Percentiles rank a stretch among this genome's conserved stretches.
Evolutionary conservation across 2,329 filamentous ascomycete species (phyloP).

Genomic region (Ceratocystis albifundus): DNA sequence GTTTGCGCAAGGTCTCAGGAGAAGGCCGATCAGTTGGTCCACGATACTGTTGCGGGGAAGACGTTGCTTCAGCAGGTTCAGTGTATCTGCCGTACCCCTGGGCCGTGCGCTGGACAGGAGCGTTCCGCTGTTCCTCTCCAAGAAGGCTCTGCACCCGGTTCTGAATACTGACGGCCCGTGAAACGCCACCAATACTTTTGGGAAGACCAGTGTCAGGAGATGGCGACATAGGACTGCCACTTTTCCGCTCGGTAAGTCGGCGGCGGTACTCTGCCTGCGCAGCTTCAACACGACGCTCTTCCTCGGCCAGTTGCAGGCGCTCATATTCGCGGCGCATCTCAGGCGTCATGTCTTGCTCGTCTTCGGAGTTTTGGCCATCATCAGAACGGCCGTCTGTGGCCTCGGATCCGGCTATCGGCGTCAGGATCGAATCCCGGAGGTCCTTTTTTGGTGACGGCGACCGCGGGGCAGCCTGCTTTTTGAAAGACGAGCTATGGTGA

Average conservation of each 20-base stretch:
- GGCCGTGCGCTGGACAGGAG: conserved; percentile 55
- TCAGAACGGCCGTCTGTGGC: conserved; percentile 50
- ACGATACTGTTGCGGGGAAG: neutral
- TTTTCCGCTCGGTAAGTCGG: conserved; percentile 50
- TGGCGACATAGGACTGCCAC: conserved; percentile 29
- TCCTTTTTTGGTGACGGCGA: conserved; percentile 42
- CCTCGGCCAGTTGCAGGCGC: conserved; percentile 64
- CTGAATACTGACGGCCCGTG: conserved; percentile 74
- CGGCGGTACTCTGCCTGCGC: conserved; percentile 81
- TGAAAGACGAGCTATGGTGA: conserved; percentile 25
- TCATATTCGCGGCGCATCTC: conserved; percentile 88
- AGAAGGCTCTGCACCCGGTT: conserved; percentile 79
- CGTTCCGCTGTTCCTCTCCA: conserved; percentile 57
- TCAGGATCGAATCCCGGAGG: conserved; percentile 42
- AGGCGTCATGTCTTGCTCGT: conserved; percentile 60
- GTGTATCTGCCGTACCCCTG: conserved; percentile 86
- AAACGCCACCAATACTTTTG: conserved; percentile 47
- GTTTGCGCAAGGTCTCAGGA: conserved; percentile 19
- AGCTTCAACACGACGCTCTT: conserved; percentile 79
- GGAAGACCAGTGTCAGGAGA: conserved; percentile 35
- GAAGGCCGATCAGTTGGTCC: neutral
- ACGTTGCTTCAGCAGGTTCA: conserved; percentile 32
- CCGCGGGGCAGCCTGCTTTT: conserved; percentile 29
- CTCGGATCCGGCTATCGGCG: conserved; percentile 66
- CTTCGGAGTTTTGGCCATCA: conserved; percentile 47